phyloP scores from a whole-genome alignment of 352 stramenopile genomes.

The Phytophthora hybrid region DNA sequence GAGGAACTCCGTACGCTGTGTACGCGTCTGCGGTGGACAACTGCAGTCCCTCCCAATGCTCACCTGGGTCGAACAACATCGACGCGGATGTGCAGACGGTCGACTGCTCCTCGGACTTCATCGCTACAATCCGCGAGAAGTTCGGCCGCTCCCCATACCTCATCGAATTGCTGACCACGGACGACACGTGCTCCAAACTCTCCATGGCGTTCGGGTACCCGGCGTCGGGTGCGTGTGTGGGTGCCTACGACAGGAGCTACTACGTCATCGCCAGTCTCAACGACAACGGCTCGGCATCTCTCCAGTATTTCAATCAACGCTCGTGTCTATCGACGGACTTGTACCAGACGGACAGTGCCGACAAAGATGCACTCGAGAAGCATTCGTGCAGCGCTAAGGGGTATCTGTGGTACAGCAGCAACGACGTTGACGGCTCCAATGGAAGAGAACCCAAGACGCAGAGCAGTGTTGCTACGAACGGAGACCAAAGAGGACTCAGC shows the following conservation, averaged over 20 bases:
- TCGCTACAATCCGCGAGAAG: constrained; percentile 26
- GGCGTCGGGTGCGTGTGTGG: constrained; percentile 29
- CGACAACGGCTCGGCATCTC: constrained; percentile 32
- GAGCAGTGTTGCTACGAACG: background rate
- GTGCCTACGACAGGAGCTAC: constrained; percentile 38
- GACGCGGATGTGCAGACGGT: constrained; percentile 32
- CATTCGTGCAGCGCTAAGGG: constrained; percentile 25
- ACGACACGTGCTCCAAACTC: constrained; percentile 22
- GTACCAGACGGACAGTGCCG: constrained; percentile 21
- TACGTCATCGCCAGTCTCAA: constrained; percentile 33
- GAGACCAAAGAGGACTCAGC: background rate
- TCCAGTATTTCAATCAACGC: constrained; percentile 23
- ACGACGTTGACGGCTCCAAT: constrained; percentile 18
- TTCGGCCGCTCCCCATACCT: constrained; percentile 34
- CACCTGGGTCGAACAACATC: constrained; percentile 14
- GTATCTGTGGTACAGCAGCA: constrained; percentile 40
- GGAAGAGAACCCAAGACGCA: constrained; percentile 3
- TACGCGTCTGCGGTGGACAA: constrained; percentile 7
- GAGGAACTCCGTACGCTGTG: constrained; percentile 24
- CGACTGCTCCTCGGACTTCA: constrained; percentile 36
- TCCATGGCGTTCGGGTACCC: constrained; percentile 34
- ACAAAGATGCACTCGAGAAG: constrained; percentile 18
- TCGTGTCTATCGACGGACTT: constrained; percentile 12
- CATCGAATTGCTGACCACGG: constrained; percentile 27
- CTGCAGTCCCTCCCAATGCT: constrained; percentile 18